These are phyloP conservation scores for Vanrija sp. DNA, from an alignment of 1,284 basidiomycete genomes.

Conservation along the genomic window DNA sequence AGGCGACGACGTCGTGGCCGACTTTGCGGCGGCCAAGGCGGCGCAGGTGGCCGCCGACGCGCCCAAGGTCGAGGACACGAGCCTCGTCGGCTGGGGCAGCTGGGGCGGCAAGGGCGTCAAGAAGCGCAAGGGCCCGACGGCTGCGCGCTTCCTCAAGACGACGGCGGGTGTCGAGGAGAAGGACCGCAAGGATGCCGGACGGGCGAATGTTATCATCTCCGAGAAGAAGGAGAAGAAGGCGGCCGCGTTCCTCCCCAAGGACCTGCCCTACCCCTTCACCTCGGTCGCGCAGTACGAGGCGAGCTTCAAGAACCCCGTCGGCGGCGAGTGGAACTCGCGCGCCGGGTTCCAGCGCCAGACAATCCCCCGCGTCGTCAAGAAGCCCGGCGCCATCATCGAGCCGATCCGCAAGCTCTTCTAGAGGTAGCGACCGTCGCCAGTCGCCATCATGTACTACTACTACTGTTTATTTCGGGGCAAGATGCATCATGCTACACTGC, in stretches of 20 bases:
- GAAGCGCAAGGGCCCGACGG: constrained; percentile 45
- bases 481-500: background rate
- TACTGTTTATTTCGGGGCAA: background rate
- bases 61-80: constrained; percentile 77
- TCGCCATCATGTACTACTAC: background rate
- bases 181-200: constrained; percentile 75
- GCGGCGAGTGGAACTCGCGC: constrained; percentile 89
- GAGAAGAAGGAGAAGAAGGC: constrained; percentile 94
- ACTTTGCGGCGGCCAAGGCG: constrained; percentile 79
- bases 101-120: constrained; percentile 79
- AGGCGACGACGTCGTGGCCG: constrained; percentile 82
- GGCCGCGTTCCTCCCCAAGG: constrained; percentile 77
- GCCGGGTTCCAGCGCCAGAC: constrained; percentile 81
- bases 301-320: constrained; percentile 72
- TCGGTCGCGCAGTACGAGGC: constrained; percentile 84
- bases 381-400: constrained; percentile 75
- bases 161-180: constrained; percentile 72
- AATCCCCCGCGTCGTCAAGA: constrained; percentile 76
- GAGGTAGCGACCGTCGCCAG: background rate
- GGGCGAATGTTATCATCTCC: constrained; percentile 86
- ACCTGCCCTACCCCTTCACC: constrained; percentile 91
- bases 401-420: constrained; percentile 63
- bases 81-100: constrained; percentile 91
- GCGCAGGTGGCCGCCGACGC: constrained; percentile 77
- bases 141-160: constrained; percentile 66